Evolutionary conservation across 192 early-diverging fungal genomes (phyloP).

Genomic region (Pecoramyces ruminantium): DNA sequence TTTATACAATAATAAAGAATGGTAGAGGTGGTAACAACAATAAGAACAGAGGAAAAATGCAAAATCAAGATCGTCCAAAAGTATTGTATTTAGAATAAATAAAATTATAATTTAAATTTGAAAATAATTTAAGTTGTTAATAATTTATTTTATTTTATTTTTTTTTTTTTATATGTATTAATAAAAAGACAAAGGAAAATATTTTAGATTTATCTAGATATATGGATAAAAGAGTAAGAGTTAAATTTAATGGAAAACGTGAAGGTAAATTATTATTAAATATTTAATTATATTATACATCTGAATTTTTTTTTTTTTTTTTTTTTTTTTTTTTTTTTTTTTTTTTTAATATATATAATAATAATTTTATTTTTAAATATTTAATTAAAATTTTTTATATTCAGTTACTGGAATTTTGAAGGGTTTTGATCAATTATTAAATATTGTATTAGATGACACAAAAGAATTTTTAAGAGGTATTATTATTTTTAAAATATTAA

Average conservation of each 20-base stretch:
- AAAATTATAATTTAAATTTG: no score
- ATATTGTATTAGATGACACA: slow-evolving; percentile 86
- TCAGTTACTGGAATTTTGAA: slow-evolving; percentile 78
- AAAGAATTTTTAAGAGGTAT: slow-evolving; percentile 63
- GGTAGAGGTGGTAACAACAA: not conserved
- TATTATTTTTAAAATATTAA: not conserved
- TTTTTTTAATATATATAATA: no score
- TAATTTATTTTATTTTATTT: no score
- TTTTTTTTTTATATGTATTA: no score
- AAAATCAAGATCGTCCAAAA: not conserved
- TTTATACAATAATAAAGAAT: not conserved
- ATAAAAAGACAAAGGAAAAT: slow-evolving; percentile 42
- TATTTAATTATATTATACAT: no score
- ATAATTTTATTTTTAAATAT: not conserved
- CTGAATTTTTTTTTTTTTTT: no score
- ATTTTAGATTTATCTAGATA: slow-evolving; percentile 91
- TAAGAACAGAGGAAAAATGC: not conserved
- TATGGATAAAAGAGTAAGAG: slow-evolving; percentile 75
- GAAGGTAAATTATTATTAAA: slow-evolving; percentile 76
- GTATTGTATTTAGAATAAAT: not conserved
- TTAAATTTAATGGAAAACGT: slow-evolving; percentile 83
- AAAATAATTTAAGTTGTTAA: no score
- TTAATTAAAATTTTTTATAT: not conserved
- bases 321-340: no score
- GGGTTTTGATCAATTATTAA: slow-evolving; percentile 81